Evolutionary conservation across 1,139 yeast genomes (phyloP), one percentile per base, ranked within the genome.

Genomic region (Groenewaldozyma auringiensis): DNA sequence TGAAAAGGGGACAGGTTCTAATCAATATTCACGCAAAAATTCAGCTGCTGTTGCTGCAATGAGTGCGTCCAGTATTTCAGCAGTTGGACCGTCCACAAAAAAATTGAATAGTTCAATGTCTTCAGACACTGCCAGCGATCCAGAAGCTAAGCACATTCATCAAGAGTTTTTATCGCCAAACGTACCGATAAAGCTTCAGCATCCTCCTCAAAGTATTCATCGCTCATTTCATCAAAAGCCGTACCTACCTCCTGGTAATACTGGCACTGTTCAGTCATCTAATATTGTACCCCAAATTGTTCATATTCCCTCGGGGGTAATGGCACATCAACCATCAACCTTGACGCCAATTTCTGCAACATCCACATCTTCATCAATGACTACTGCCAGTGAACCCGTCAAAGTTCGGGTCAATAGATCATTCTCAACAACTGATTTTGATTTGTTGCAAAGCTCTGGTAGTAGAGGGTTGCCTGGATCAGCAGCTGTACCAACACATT

Each of bases 261-360:
- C 25, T 41, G 44, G 44, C 21, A 41, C 9, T 33, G 18, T 16
- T 17, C 44, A 33, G 21, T 21, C 18, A 2, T 16, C 21, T 32
- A 44, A 17, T 21, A 34, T 41, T 25, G 36, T 32, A 4, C 40
- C 36, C 13, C 37, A 41, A 13, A 40, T 41, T 13, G 16, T 40
- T 4, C 42, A 40, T 9, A 16, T 40, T 38, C 33, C 33, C 4
- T 17, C 41, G 4, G 6, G 4, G 8, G 37, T 33, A 9, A 4
- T n/a, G 4, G 20, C 9, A 33, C 18, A 35, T 16, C 22, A 35
- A 13, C 13, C 44, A 34, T 3, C 43, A 21, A 17, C 41, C 9
- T n/a, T 17, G 8, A 33, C 36, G 9, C 36, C 36, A 14, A 14
- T 17, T 14, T 33, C 36, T 4, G 36, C 36, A 11, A 33, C 36